A percentile compares a stretch with the other conserved stretches of the same genome.
These are phyloP conservation scores for Lablab purpureus DNA, from an alignment of 306 rosid species.

Conservation along the genomic window DNA sequence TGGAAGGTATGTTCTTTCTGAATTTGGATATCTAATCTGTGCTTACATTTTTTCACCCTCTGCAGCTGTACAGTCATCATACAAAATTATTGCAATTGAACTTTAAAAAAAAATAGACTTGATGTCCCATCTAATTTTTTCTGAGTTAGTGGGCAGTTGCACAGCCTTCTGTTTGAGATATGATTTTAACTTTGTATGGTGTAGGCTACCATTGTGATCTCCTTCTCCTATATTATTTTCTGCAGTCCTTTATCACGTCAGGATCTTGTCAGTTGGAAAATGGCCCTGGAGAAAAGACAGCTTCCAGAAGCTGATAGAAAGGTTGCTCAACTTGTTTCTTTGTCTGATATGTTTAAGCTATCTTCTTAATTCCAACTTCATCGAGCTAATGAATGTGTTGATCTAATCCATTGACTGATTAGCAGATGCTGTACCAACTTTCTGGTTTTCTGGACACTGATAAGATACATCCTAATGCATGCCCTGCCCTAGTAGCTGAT, in stretches of 20 bases:
- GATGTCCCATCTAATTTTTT: constrained; percentile 31
- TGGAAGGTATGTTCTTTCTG: constrained; percentile 62
- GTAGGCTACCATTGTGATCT: constrained; percentile 26
- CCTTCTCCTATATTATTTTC: constrained; percentile 44
- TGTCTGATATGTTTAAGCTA: constrained; percentile 43
- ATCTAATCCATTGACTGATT: constrained; percentile 45
- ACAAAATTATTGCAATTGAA: constrained; percentile 10
- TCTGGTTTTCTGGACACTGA: constrained; percentile 93
- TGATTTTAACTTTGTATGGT: constrained; percentile 30
- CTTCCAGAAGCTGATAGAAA: constrained; percentile 94
- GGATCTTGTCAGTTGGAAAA: constrained; percentile 98
- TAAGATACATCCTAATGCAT: constrained; percentile 93
- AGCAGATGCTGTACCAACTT: constrained; percentile 75
- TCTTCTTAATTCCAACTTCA: constrained; percentile 36
- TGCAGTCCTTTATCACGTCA: constrained; percentile 95
- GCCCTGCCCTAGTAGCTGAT: constrained; percentile 97
- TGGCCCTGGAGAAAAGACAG: constrained; percentile 88
- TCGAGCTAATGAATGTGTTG: constrained; percentile 47
- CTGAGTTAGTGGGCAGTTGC: constrained; percentile 10
- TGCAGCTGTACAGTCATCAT: neutral
- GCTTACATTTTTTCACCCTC: neutral
- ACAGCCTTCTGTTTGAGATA: constrained; percentile 40
- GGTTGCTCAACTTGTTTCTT: constrained; percentile 60
- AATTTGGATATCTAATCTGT: constrained; percentile 39
- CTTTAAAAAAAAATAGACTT: neutral